Evolutionary conservation across 2,329 filamentous ascomycete species (phyloP).

Genomic region (Fusarium chlamydosporum): DNA sequence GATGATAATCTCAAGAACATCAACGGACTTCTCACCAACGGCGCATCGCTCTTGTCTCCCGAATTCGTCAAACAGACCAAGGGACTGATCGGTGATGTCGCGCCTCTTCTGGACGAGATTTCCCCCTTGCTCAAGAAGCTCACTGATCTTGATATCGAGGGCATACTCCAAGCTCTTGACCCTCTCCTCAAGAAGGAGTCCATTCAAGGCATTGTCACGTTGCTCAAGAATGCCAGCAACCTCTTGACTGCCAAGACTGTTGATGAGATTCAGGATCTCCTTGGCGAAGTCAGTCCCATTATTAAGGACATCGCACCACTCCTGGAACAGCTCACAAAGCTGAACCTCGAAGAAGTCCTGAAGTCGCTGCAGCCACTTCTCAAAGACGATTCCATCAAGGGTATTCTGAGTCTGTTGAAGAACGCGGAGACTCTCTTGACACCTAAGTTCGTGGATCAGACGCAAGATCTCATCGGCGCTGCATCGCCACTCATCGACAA

Average conservation of each 20-base stretch:
- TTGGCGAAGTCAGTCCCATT: slow-evolving; percentile 54
- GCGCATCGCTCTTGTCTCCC: slow-evolving; percentile 55
- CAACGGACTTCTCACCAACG: slow-evolving; percentile 55
- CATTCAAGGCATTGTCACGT: slow-evolving; percentile 45
- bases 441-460: slow-evolving; percentile 43
- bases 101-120: slow-evolving; percentile 53
- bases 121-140: slow-evolving; percentile 54
- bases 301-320: slow-evolving; percentile 45
- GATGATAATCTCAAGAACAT: slow-evolving; percentile 54
- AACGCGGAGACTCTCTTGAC: slow-evolving; percentile 53
- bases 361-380: slow-evolving; percentile 56
- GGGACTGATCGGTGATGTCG: slow-evolving; percentile 49
- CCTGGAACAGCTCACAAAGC: slow-evolving; percentile 50
- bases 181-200: slow-evolving; percentile 51
- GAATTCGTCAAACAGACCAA: slow-evolving; percentile 43
- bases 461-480: slow-evolving; percentile 38
- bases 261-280: slow-evolving; percentile 52
- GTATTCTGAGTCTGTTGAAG: slow-evolving; percentile 49
- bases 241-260: slow-evolving; percentile 46
- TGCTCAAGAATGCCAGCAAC: slow-evolving; percentile 47
- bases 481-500: slow-evolving; percentile 29
- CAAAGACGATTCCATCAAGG: slow-evolving; percentile 41
- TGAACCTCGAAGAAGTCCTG: slow-evolving; percentile 54
- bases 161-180: slow-evolving; percentile 50
- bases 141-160: slow-evolving; percentile 52